phyloP scores from a whole-genome alignment of 2,329 filamentous ascomycete species.

The Colletotrichum caudatum region DNA sequence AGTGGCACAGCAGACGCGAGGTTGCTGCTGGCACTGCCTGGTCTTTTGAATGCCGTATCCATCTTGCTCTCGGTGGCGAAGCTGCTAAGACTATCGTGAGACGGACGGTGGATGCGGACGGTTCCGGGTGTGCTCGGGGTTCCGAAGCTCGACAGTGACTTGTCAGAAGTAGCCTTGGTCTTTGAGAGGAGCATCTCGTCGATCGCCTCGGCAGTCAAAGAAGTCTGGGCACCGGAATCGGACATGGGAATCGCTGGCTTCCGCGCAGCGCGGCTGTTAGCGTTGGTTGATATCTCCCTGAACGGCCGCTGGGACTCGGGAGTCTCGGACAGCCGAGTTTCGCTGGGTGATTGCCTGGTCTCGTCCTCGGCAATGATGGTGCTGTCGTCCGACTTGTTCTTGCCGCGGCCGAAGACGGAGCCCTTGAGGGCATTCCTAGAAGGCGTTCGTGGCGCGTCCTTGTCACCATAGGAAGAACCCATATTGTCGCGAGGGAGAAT shows the following conservation, averaged over 20 bases:
- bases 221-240: conserved; percentile 85
- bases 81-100: conserved; percentile 64
- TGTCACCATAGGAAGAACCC: conserved; percentile 47
- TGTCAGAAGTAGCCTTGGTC: conserved; percentile 48
- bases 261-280: conserved; percentile 54
- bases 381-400: conserved; percentile 52
- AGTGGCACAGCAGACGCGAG: conserved; percentile 56
- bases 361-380: conserved; percentile 74
- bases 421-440: conserved; percentile 54
- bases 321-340: conserved; percentile 56
- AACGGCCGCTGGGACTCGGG: conserved; percentile 70
- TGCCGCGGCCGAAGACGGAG: conserved; percentile 60
- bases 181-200: conserved; percentile 78
- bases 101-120: conserved; percentile 57
- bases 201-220: conserved; percentile 84
- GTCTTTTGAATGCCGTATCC: conserved; percentile 59
- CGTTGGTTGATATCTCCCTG: conserved; percentile 73
- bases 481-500: conserved; percentile 67
- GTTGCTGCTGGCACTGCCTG: conserved; percentile 79
- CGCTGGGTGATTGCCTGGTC: conserved; percentile 65
- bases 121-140: conserved; percentile 56
- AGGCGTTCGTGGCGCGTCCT: conserved; percentile 54
- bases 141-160: conserved; percentile 54
- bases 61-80: conserved; percentile 44
- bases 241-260: conserved; percentile 60